Evolutionary conservation across 1,284 basidiomycete species (phyloP).

Genomic region (Trichosporon sp.): DNA sequence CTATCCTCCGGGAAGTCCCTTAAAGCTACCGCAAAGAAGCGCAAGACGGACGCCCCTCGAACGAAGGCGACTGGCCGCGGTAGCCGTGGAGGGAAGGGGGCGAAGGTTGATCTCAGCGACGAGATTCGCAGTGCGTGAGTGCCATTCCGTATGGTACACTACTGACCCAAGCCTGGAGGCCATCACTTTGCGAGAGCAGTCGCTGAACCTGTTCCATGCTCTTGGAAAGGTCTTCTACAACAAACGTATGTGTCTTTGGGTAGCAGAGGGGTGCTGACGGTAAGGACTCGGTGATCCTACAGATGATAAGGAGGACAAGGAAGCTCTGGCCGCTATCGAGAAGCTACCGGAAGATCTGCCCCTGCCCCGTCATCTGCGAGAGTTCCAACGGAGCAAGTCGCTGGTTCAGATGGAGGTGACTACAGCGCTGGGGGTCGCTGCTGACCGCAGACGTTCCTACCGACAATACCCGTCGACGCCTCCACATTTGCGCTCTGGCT

Average conservation of each 20-base stretch:
- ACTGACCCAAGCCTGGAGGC: slow-evolving; percentile 56
- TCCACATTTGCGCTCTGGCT: slow-evolving; percentile 83
- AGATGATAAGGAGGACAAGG: slow-evolving; percentile 36
- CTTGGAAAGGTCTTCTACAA: slow-evolving; percentile 93
- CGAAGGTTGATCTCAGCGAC: slow-evolving; percentile 43
- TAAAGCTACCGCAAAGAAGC: slow-evolving; percentile 12
- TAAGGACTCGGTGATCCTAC: slow-evolving; percentile 41
- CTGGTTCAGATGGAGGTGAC: slow-evolving; percentile 76
- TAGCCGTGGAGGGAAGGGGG: slow-evolving; percentile 35
- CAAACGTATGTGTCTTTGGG: slow-evolving; percentile 64
- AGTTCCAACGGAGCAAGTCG: slow-evolving; percentile 65
- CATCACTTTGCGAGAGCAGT: slow-evolving; percentile 75
- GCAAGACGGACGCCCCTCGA: slow-evolving; percentile 16
- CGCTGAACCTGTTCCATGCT: slow-evolving; percentile 83
- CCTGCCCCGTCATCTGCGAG: slow-evolving; percentile 56
- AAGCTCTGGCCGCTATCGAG: slow-evolving; percentile 23
- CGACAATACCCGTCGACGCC: slow-evolving; percentile 84
- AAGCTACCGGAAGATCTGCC: slow-evolving; percentile 53
- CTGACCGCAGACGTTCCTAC: slow-evolving; percentile 50
- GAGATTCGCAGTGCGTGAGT: slow-evolving; percentile 48
- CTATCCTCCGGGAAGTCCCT: slow-evolving; percentile 36
- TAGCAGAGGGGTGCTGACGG: neutral
- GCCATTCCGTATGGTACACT: neutral
- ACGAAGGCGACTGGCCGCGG: slow-evolving; percentile 8
- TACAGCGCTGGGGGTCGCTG: neutral